Base-by-base conservation (phyloP, 805 yeast species). In the Tetrapisispora taiwanensis region DNA sequence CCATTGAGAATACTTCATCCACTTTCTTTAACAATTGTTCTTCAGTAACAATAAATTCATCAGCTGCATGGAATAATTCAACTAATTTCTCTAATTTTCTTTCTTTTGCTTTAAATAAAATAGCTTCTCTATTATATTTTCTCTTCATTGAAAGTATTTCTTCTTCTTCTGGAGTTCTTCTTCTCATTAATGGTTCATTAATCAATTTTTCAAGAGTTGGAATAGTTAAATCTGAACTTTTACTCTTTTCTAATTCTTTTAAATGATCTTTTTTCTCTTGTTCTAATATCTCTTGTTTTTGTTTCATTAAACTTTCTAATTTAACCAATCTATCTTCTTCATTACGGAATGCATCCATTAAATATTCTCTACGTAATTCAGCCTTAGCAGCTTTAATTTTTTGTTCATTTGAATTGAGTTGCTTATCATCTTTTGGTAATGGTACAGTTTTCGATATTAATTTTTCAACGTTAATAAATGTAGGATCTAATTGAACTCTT, bases 121-220 rank as follows among this genome's bases (percentile, higher is more conserved):
- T 59, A 35, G 72, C 65, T 48, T 74, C 69, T 60, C 92, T 74
- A 64, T 88, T 89, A 53, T 82, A 75, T 39, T 68, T 63, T 52
- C 89, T 73, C 61, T 83, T 84, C 54, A 76, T 72, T 27, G 63
- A 53, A 50, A 85, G 65, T 26, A 74, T 54, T 43, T 71, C 74
- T 41, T 65, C 61, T 64, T 89, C 95, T 55, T 80, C 92, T 20
- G 67, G 70, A 0, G 94, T 82, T 62, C 95, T 74, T 39, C 67
- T 75, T 57, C 83, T 74, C 71, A 89, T 75, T 48, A 87, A 66
- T 14, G 90, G 84, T 2, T 84, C 85, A 19, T 73, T 62, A 48
- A 85, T 63, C 50, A 78, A 71, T 32, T 74, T 71, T 54, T 82
- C 87, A 46, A 88, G 69, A 1, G 95, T 83, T 39, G 96, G 96